Conservation (phyloP, 805 yeast species). For the Yamadazyma sp. region DNA sequence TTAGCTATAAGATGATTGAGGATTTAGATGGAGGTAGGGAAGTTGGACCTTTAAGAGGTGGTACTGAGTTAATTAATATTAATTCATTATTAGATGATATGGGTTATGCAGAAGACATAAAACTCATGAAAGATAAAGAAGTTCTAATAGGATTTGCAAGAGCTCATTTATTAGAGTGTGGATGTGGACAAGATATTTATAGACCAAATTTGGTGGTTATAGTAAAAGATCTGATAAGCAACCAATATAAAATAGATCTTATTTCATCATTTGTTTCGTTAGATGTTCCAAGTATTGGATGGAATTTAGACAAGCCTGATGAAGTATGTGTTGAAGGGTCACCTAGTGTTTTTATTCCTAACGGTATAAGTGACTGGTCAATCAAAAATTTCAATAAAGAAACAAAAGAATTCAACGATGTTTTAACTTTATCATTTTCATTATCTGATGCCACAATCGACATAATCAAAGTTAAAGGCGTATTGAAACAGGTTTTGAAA, state of each 20-base stretch:
- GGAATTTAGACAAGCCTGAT: conserved; percentile 23
- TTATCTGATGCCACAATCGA: conserved; percentile 36
- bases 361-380: conserved; percentile 28
- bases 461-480: conserved; percentile 30
- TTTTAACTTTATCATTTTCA: conserved; percentile 32
- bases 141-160: conserved; percentile 39
- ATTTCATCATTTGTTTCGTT: conserved; percentile 29
- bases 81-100: conserved; percentile 13
- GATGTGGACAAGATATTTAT: conserved; percentile 38
- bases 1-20: conserved; percentile 6
- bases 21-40: conserved; percentile 17
- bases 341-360: conserved; percentile 32
- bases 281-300: conserved; percentile 25
- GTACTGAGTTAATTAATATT: conserved; percentile 29
- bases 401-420: conserved; percentile 18
- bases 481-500: conserved; percentile 20
- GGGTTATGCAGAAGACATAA: conserved; percentile 7
- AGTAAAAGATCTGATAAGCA: conserved; percentile 10
- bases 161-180: conserved; percentile 38
- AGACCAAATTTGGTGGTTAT: conserved; percentile 37
- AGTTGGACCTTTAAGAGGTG: conserved; percentile 33
- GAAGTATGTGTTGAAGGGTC: conserved; percentile 21
- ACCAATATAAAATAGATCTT: conserved; percentile 23
- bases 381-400: background rate
- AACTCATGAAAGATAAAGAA: conserved; percentile 20